Base-by-base conservation (phyloP, 2,329 filamentous ascomycete genomes). In the Ceratocystis cubensis region DNA sequence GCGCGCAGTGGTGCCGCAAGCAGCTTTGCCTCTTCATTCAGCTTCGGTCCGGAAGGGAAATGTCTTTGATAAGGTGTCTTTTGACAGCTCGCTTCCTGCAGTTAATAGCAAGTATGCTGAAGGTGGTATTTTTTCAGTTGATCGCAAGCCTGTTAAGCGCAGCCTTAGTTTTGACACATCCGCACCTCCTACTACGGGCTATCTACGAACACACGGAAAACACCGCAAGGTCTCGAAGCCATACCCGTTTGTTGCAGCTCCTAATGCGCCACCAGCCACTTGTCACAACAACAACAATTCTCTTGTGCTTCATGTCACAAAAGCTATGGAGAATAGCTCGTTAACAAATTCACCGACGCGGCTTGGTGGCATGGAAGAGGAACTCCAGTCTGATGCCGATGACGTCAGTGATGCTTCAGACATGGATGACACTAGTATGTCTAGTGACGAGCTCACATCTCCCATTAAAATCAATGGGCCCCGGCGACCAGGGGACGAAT, bases 31-130 rank as follows among this genome's bases (percentile, higher is more conserved):
- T 20, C 30, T 66, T n/a, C 67, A 68, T 13, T 56, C 65, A 10
- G 64, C 25, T 68, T 70, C 66, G 15, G 50, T 28, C 2, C 75
- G 77, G 7, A 78, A 78, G 44, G 74, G 73, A 7, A 83, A 78
- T 67, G 75, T 81, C 10, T 85, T 84, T 69, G 80, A 81, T 41
- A 82, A 78, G 69, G 76, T 85, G 37, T 76, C 80, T 48, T 82
- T 85, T 62, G 80, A 82, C 30, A 77, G 80, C 4, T 76, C 76
- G 17, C 74, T 84, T 41, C 79, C 81, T 0, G 73, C 79, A 65
- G 81, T 82, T 56, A 83, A 81, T 69, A 82, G 80, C 69, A 85
- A 85, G 70, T 85, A 85, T 69, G 79, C 82, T 69, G 78, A 79
- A 59, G 81, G 79, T 3, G 83, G 83, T 15, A 76, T 79, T 1